phyloP scores from a whole-genome alignment of 2,329 filamentous ascomycete species.

The Penicillium sp. region DNA sequence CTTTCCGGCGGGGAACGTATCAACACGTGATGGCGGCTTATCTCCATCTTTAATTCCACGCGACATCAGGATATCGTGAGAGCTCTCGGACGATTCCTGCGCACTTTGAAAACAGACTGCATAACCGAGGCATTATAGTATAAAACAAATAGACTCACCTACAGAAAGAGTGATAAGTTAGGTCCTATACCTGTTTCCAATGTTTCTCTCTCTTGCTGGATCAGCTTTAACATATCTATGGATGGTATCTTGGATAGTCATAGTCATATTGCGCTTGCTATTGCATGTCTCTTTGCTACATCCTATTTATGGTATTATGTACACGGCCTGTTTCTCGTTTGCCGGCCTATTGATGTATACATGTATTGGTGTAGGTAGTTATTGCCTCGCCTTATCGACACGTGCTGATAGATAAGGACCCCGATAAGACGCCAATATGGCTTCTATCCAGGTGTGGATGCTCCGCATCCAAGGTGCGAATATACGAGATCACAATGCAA shows the following conservation, averaged over 20 bases:
- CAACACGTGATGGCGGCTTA: conserved; percentile 4
- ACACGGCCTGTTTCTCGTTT: background rate
- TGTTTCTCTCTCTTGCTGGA: background rate
- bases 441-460: background rate
- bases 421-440: background rate
- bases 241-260: background rate
- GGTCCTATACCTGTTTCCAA: background rate
- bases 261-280: background rate
- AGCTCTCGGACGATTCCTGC: background rate
- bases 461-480: background rate
- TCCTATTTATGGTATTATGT: background rate
- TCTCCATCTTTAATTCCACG: background rate
- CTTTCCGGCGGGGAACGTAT: conserved; percentile 16
- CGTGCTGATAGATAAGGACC: background rate
- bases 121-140: background rate
- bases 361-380: background rate
- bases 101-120: background rate
- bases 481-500: background rate
- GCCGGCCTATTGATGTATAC: background rate
- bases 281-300: background rate
- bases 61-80: no score
- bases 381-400: background rate
- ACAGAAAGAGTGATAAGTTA: background rate
- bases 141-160: background rate
- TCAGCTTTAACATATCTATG: background rate